Conservation (phyloP, 495 filamentous ascomycete genomes). For the Xylaria scruposa region DNA sequence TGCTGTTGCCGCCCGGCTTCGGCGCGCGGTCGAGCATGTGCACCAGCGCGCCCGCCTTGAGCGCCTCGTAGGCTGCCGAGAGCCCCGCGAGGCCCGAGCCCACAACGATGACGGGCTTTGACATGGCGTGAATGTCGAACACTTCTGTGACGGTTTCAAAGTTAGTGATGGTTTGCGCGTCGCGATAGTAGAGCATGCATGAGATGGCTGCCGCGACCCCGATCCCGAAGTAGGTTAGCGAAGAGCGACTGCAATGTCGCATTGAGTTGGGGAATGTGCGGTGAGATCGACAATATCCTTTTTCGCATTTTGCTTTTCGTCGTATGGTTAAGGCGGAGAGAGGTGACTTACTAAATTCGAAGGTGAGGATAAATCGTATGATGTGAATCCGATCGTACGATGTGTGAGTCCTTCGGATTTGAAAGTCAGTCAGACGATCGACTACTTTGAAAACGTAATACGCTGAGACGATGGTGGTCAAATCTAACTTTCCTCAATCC, state of each 20-base stretch:
- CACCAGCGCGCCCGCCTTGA: slow-evolving; percentile 53
- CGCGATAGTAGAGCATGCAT: slow-evolving; percentile 36
- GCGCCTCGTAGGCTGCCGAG: slow-evolving; percentile 55
- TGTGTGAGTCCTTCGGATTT: slow-evolving; percentile 2
- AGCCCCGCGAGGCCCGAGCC: slow-evolving; percentile 61
- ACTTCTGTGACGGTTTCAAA: background rate
- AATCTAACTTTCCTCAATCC: slow-evolving; percentile 12
- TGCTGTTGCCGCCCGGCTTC: slow-evolving; percentile 67
- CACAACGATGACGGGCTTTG: slow-evolving; percentile 52
- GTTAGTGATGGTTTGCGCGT: slow-evolving; percentile 7
- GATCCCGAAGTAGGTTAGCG: slow-evolving; percentile 32
- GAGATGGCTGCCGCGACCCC: slow-evolving; percentile 34
- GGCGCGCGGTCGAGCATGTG: slow-evolving; percentile 59
- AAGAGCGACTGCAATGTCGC: slow-evolving; percentile 29
- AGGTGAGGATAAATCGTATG: slow-evolving; percentile 13
- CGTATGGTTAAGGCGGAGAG: background rate
- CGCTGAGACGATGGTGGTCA: background rate
- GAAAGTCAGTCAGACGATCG: background rate
- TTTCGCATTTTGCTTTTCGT: background rate
- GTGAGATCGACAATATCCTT: background rate
- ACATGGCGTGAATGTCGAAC: slow-evolving; percentile 15
- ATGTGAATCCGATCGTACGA: slow-evolving; percentile 24
- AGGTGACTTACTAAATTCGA: background rate
- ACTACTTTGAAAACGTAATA: background rate
- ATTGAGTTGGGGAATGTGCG: background rate